These are phyloP conservation scores for Chlorella variabilis DNA, from an alignment of 163 green algal species.

Conservation along the genomic window DNA sequence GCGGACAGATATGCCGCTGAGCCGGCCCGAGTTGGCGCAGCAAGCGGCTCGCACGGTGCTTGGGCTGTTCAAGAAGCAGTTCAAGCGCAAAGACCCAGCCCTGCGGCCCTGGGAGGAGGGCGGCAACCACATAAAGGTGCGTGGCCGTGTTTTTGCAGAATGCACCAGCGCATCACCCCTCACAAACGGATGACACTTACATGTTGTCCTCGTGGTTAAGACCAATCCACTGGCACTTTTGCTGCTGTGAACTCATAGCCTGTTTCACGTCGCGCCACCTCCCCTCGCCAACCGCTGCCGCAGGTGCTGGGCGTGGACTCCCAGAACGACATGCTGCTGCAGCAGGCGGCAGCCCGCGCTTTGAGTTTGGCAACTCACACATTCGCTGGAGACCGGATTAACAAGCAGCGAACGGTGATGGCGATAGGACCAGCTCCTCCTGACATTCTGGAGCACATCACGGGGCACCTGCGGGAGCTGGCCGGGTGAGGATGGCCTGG, in stretches of 20 bases:
- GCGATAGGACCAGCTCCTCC: background rate
- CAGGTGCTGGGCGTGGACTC: slow-evolving; percentile 18
- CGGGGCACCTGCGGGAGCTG: slow-evolving; percentile 5
- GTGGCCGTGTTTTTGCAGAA: background rate
- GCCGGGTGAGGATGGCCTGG: background rate
- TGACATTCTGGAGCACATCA: slow-evolving; percentile 1
- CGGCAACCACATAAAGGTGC: slow-evolving; percentile 20
- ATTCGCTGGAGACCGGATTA: slow-evolving; percentile 3
- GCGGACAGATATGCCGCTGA: slow-evolving; percentile 6
- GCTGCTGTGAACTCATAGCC: too few relatives aligned
- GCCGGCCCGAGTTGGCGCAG: background rate
- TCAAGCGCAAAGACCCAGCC: slow-evolving; percentile 15
- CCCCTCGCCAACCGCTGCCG: too few relatives aligned
- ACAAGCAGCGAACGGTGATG: slow-evolving; percentile 32
- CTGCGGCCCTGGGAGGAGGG: slow-evolving; percentile 28
- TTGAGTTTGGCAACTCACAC: slow-evolving; percentile 14
- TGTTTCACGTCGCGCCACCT: too few relatives aligned
- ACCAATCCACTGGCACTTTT: background rate
- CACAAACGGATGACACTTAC: too few relatives aligned
- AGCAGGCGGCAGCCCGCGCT: slow-evolving; percentile 19
- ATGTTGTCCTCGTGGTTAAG: background rate
- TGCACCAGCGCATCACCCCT: too few relatives aligned
- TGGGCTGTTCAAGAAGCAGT: slow-evolving; percentile 28
- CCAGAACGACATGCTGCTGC: slow-evolving; percentile 12
- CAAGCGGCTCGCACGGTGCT: slow-evolving; percentile 5